Base-by-base conservation (phyloP, 495 filamentous ascomycete species). In the Aspergillus hancockii region DNA sequence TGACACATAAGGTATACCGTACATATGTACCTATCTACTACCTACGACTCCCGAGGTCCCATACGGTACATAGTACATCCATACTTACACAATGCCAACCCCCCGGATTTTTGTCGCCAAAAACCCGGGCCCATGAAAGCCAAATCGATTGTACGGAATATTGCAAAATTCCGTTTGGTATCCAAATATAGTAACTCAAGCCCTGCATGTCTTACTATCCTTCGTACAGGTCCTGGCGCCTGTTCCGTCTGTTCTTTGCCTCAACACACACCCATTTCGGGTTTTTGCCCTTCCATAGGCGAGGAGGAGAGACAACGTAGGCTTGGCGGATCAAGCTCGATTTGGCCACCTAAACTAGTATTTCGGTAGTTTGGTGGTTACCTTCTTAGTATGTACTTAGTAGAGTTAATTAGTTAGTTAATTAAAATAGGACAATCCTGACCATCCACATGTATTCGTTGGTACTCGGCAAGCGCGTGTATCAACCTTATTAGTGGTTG, bases 141-240 rank as follows among this genome's bases (percentile, higher is more conserved):
- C 43, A 47, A 23, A 47, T 47, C 13, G 12, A 43, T 7, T 21
- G 21, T 22, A 47, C 21, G 43, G 43, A 41, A 14, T 16, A 41
- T 23, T 45, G 58, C 38, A 41, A 36, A 54, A 55, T 31, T 52
- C 12, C 46, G 21, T 34, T 22, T 55, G 49, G 4, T 1, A 18
- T 46, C 61, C 58, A 65, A 65, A 61, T 59, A 59, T 65, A 65
- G 63, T 43, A 65, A 61, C 63, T 55, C 50, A 49, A 32, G 49
- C 19, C 52, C 59, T 62, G 59, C 56, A 60, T 65, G 59, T 59
- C 59, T 61, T 54, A 57, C 36, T 51, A 18, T n/a, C 18, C 38
- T 30, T 32, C 55, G n/a, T 45, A 45, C 41, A 47, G 43, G 16
- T 23, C 23, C 19, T 22, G 19, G 14, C 34, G 34, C 53, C 49